Base-by-base conservation (phyloP, 2,329 filamentous ascomycete species). In the Pezicula radicicola region DNA sequence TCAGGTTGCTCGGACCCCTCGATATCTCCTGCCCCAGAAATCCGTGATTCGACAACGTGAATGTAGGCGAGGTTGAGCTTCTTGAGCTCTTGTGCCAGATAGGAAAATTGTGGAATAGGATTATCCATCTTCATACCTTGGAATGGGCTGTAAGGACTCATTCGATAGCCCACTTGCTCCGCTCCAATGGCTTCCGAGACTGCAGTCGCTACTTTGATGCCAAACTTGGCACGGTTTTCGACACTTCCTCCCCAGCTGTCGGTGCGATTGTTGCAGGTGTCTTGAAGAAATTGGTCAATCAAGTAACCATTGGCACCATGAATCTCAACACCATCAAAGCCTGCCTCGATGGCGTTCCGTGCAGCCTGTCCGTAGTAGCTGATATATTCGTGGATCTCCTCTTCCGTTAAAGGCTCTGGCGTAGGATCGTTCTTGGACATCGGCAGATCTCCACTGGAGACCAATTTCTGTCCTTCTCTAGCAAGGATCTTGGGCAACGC, bases 121-220 rank as follows among this genome's bases (percentile, higher is more conserved):
- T 87, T 73, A 0, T 66, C 56, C 79, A 85, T 84, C 15, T 70
- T 66, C 83, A 87, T 83, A 35, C 76, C 76, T 53, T 86, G 80
- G 68, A 81, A 87, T 0, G 69, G 68, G 48, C 74, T 77, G 70
- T 76, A 86, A 0, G 84, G 84, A 3, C 74, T 79, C 2, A 88
- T 67, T 0, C 83, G 77, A 30, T 86, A 75, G 0, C 75, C 80
- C 2, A 75, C 71, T 7, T 72, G 69, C 2, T 82, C 74, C 0
- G 75, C 61, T 1, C 81, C 82, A 9, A 79, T 66, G 0, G 77
- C 74, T 0, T 70, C 64, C 0, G 67, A 64, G 4, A 79, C 72
- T 0, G 76, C 76, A 36, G 75, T 68, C 0, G 77, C 70, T 74
- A 79, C 74, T 55, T 82, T 78, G 13, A 81, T 52, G 0, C 68